Percentiles rank a stretch among this genome's conserved stretches.
phyloP scores from a whole-genome alignment of 2,329 filamentous ascomycete species.

The Dryadomyces quercus-mongolicae region DNA sequence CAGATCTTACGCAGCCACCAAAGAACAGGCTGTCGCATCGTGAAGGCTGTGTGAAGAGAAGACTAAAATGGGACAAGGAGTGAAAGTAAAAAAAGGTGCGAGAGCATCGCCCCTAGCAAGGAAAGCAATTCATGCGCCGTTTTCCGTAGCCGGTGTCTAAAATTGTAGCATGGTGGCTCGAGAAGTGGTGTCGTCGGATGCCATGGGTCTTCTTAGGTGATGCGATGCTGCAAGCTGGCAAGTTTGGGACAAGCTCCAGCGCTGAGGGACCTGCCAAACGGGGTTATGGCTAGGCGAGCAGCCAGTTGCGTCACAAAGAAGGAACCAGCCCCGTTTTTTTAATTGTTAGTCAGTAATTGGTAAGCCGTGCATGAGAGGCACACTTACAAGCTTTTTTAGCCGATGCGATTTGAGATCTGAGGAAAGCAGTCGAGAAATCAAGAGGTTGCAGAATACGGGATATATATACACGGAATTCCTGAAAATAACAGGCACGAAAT shows the following conservation, averaged over 20 bases:
- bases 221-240: conserved; percentile 3
- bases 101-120: not conserved
- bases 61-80: not conserved
- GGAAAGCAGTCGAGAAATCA: not conserved
- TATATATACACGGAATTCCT: no score
- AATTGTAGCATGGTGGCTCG: not conserved
- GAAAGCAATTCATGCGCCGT: not conserved
- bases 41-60: not conserved
- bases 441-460: no score
- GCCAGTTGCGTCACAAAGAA: conserved; percentile 3
- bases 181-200: not conserved
- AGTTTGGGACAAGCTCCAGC: conserved; percentile 1
- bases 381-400: conserved; percentile 1
- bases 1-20: conserved; percentile 10
- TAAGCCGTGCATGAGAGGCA: not conserved
- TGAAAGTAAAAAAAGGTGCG: not conserved
- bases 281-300: not conserved
- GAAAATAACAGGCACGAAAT: not conserved
- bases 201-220: not conserved
- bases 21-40: conserved; percentile 9
- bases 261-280: not conserved
- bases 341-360: conserved; percentile 5
- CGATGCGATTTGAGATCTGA: not conserved
- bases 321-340: not conserved
- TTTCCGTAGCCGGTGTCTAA: not conserved